Evolutionary conservation across 2,329 filamentous ascomycete genomes (phyloP).

Genomic region (Claviceps paspali): DNA sequence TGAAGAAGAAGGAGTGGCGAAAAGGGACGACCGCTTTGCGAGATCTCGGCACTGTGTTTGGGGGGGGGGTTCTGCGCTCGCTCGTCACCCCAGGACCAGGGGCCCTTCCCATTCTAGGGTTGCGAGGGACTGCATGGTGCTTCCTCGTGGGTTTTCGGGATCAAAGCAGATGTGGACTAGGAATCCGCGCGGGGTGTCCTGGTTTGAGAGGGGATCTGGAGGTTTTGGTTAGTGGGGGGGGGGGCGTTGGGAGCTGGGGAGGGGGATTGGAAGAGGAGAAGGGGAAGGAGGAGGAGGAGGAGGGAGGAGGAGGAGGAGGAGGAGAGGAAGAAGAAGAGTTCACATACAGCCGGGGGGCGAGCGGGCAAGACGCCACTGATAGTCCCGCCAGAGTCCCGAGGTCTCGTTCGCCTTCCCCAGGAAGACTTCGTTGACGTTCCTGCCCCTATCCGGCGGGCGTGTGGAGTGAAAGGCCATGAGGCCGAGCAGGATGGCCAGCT

Average conservation of each 20-base stretch:
- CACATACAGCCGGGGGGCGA: constrained; percentile 15
- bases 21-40: too few species aligned
- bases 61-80: too few species aligned
- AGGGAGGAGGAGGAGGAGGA: too few species aligned
- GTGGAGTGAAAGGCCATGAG: constrained; percentile 21
- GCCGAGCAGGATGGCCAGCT: constrained; percentile 23
- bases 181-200: constrained; percentile 17
- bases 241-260: too few species aligned
- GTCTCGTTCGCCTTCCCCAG: constrained; percentile 6
- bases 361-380: constrained; percentile 10
- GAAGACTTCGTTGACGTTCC: constrained; percentile 4
- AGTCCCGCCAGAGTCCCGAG: constrained; percentile 12
- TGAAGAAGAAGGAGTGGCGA: too few species aligned
- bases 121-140: constrained; percentile 11
- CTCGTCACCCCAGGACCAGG: constrained; percentile 14
- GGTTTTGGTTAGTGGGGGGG: too few species aligned
- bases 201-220: constrained; percentile 12
- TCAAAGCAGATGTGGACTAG: constrained; percentile 20
- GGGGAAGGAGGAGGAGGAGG: not conserved
- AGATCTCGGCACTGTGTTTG: too few species aligned
- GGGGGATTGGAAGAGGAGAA: too few species aligned
- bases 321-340: not conserved
- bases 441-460: not conserved
- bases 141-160: constrained; percentile 13
- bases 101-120: constrained; percentile 13